phyloP scores from a whole-genome alignment of 192 early-diverging fungal genomes.

The Podila epigama region DNA sequence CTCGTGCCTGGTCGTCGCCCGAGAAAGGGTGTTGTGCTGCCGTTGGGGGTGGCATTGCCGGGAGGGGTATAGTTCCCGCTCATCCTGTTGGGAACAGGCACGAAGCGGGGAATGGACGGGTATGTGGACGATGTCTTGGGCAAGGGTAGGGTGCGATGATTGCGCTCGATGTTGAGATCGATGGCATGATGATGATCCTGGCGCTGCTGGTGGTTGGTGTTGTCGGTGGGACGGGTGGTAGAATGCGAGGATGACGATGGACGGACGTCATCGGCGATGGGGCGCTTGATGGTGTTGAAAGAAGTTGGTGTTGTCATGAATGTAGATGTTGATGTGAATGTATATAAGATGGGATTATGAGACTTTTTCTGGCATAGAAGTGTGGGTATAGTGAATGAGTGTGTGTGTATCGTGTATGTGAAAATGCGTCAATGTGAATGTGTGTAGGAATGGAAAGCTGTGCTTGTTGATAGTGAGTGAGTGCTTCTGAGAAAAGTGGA shows the following conservation, averaged over 20 bases:
- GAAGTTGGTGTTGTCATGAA: neutral
- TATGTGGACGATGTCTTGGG: constrained; percentile 13
- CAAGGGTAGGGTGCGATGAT: constrained; percentile 16
- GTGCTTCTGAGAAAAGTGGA: constrained; percentile 1
- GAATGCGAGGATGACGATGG: neutral
- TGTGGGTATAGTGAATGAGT: too few species aligned
- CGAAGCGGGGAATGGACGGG: constrained; percentile 40
- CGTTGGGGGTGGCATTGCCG: neutral
- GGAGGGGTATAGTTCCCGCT: constrained; percentile 30
- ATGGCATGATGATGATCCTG: neutral
- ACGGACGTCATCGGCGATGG: neutral
- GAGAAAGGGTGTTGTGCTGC: neutral
- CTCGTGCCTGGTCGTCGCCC: constrained; percentile 11
- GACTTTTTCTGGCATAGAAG: too few species aligned
- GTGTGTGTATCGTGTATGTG: too few species aligned
- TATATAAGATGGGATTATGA: too few species aligned
- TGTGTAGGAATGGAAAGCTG: neutral
- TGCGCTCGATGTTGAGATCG: constrained; percentile 29
- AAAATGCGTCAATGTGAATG: neutral
- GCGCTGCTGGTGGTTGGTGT: neutral
- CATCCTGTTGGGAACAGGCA: constrained; percentile 16
- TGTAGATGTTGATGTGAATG: too few species aligned
- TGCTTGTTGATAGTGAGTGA: neutral
- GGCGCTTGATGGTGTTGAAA: constrained; percentile 3
- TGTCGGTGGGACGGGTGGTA: neutral